Conservation (phyloP, 371 early-diverging fungal species). For the Rhizopus delemar region DNA sequence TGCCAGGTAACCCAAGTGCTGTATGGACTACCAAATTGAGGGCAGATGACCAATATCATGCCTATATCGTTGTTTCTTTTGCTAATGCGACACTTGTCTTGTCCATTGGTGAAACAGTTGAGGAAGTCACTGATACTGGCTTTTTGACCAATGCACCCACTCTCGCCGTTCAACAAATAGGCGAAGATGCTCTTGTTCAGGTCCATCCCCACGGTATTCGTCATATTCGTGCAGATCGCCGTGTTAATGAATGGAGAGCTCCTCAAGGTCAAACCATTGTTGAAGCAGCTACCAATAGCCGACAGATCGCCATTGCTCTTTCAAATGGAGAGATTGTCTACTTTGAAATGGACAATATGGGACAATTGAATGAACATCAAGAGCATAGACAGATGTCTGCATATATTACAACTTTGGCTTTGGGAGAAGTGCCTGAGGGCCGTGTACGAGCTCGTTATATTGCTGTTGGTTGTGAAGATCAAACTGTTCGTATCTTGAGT, state of each 20-base stretch:
- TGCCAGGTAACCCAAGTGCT: conserved; percentile 92
- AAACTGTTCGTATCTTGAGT: conserved; percentile 87
- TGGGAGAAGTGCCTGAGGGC: conserved; percentile 84
- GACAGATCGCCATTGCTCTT: conserved; percentile 84
- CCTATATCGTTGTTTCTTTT: conserved; percentile 93
- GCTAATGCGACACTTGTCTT: conserved; percentile 91
- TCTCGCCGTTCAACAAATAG: conserved; percentile 81
- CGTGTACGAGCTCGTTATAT: conserved; percentile 78
- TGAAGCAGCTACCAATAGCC: conserved; percentile 79
- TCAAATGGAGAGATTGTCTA: conserved; percentile 86
- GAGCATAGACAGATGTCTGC: conserved; percentile 75
- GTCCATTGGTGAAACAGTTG: conserved; percentile 92
- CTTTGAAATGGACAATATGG: conserved; percentile 88
- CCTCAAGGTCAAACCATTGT: conserved; percentile 74
- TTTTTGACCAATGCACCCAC: conserved; percentile 82
- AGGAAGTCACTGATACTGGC: conserved; percentile 91
- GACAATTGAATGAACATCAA: conserved; percentile 87
- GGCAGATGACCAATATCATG: conserved; percentile 68
- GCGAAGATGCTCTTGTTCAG: conserved; percentile 90
- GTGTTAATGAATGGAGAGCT: conserved; percentile 93
- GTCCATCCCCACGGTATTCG: conserved; percentile 86
- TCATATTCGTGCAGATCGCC: conserved; percentile 82
- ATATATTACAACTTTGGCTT: conserved; percentile 72
- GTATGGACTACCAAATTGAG: conserved; percentile 90
- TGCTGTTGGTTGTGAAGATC: conserved; percentile 92